phyloP scores from a whole-genome alignment of 495 filamentous ascomycete species.

The Penicillium manginii region DNA sequence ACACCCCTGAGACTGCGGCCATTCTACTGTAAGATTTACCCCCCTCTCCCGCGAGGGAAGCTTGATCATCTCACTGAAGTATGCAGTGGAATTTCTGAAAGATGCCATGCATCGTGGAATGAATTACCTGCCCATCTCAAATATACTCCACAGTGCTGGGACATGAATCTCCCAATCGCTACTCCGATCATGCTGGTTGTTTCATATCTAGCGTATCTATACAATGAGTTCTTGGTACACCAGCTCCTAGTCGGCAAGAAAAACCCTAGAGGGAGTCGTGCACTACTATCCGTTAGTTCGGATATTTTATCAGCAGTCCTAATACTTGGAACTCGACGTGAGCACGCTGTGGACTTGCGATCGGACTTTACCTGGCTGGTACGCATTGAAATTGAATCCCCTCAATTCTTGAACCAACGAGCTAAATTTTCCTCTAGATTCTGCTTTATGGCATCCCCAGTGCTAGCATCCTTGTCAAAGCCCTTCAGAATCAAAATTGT shows the following conservation, averaged over 20 bases:
- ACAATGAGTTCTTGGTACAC: slow-evolving; percentile 51
- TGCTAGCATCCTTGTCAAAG: slow-evolving; percentile 47
- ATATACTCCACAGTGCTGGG: slow-evolving; percentile 31
- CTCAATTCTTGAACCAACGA: too few species aligned
- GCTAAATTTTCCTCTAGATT: slow-evolving; percentile 20
- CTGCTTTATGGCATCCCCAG: slow-evolving; percentile 46
- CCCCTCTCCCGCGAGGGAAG: too few species aligned
- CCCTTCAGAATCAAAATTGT: slow-evolving; percentile 46
- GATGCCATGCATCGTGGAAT: slow-evolving; percentile 38
- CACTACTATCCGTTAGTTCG: slow-evolving; percentile 42
- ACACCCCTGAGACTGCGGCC: slow-evolving; percentile 34
- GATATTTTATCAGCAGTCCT: slow-evolving; percentile 44
- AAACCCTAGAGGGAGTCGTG: slow-evolving; percentile 30
- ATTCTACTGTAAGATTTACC: slow-evolving; percentile 22
- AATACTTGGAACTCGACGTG: slow-evolving; percentile 41
- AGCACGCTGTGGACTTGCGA: slow-evolving; percentile 37
- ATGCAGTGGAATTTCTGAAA: slow-evolving; percentile 38
- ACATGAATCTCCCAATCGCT: slow-evolving; percentile 22
- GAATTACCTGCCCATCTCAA: slow-evolving; percentile 41
- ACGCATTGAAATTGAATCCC: background rate
- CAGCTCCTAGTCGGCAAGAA: slow-evolving; percentile 44
- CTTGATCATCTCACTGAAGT: slow-evolving; percentile 6
- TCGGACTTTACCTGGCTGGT: slow-evolving; percentile 32
- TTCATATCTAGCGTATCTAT: slow-evolving; percentile 42
- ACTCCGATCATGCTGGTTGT: slow-evolving; percentile 39